Base-by-base conservation (phyloP, 1,284 basidiomycete species). In the Rugiboletus extremiorientalis region DNA sequence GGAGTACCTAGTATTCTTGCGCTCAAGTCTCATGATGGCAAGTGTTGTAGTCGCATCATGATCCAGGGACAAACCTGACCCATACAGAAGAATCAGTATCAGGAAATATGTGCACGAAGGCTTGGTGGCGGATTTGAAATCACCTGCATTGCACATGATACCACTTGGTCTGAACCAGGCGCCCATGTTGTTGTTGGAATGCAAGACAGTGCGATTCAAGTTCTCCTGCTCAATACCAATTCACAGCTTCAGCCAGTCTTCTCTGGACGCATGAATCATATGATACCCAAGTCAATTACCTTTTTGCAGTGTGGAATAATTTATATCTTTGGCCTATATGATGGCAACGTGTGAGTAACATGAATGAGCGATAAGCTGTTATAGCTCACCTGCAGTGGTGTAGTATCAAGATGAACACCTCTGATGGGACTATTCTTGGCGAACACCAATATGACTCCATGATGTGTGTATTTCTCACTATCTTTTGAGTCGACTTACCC, bases 41-140 rank as follows among this genome's bases (percentile, higher is more conserved):
- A 49, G 58, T 22, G 5, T 44, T 16, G 22, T 42, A 5, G 33
- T 31, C 25, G 18, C 20, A 18, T 31, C n/a, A 22, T 45, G 30
- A 11, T 25, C 25, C 4, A 7, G 16, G 22, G 33, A 20, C 3
- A 20, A n/a, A 31, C 10, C 31, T 36, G 47, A 44, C 25, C 12
- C 31, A 5, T 22, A 20, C 5, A 36, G 10, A 45, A 58, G 54
- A 42, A 55, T 27, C 33, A 43, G 5, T 63, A 44, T 43, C 44
- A 58, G 47, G 47, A 63, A 27, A 55, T 61, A 4, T 63, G 61
- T 1, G 7, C 31, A 16, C 45, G 25, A 31, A 36, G 54, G 22
- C 52, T 63, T n/a, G 58, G 58, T 20, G 33, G 10, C 3, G 37
- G 57, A 7, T 60, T 60, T 50, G 53, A 62, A 36, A 63, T 62